Conservation (phyloP, 1,284 basidiomycete species). For the Cutaneotrichosporon cavernicola region DNA sequence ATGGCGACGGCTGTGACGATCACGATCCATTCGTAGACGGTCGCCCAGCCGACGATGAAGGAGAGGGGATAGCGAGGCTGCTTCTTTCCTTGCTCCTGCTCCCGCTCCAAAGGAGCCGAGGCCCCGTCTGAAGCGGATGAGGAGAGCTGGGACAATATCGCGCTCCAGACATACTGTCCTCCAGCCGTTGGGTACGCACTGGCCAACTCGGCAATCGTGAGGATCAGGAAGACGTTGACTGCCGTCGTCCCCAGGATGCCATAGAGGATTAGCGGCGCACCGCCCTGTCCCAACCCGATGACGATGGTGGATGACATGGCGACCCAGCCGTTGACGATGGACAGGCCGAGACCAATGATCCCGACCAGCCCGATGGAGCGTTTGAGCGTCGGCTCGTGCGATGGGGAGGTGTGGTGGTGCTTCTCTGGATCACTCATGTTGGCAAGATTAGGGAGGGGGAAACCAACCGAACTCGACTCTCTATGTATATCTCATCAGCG, state of each 20-base stretch:
- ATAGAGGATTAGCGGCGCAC: constrained; percentile 18
- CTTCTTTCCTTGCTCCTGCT: neutral
- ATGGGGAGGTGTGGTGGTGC: neutral
- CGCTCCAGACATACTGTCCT: constrained; percentile 21
- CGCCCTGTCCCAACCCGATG: constrained; percentile 20
- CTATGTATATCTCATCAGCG: too few species aligned
- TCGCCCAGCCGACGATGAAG: constrained; percentile 25
- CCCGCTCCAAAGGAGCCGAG: too few species aligned
- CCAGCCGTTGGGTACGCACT: constrained; percentile 19
- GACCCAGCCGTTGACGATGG: constrained; percentile 24
- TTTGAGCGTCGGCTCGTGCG: constrained; percentile 13
- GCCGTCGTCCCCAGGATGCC: constrained; percentile 17
- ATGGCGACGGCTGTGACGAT: constrained; percentile 28
- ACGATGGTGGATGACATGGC: constrained; percentile 24
- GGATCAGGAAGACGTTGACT: constrained; percentile 17
- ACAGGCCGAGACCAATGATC: constrained; percentile 23
- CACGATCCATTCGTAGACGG: constrained; percentile 26
- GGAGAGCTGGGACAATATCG: constrained; percentile 9
- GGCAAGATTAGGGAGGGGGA: neutral
- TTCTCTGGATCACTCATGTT: neutral
- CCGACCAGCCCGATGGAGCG: constrained; percentile 21
- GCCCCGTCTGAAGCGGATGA: neutral
- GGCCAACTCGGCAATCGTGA: constrained; percentile 17
- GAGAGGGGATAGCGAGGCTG: constrained; percentile 17
- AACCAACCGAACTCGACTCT: too few species aligned